Evolutionary conservation across 768 basidiomycete genomes (phyloP), one percentile per base, ranked within the genome.

Genomic region (Russula dissimulans): DNA sequence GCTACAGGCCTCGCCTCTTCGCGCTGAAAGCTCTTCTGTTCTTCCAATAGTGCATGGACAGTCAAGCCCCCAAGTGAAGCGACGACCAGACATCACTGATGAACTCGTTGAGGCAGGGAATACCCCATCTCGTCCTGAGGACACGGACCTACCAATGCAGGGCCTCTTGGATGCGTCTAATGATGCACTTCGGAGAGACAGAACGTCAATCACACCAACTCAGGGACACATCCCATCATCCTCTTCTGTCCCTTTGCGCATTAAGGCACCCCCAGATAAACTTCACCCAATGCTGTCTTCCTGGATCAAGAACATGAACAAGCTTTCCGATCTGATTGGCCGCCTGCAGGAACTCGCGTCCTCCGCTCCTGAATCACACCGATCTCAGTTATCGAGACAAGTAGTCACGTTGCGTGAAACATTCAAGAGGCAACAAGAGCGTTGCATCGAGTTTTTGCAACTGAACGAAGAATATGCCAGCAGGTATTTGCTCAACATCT

Each of bases 1-100:
- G 39, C 34, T 76, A 46, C 69, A 71, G 22, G 63, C 71, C 3
- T 75, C 76, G 8, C 72, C 73, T 31, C 39, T 69, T 3, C 65
- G 70, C 17, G 22, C 63, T 49, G 44, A 62, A 6, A 34, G 32
- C 0, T 29, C 41, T 55, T 38, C 60, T 5, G 22, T 8, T 59
- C 66, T 14, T 39, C 67, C 12, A 59, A 46, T 2, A 26, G 22
- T 26, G 22, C 22, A 26, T 26, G 22, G 22, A 26, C 22, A 26
- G 22, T 26, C 22, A 26, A 26, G 22, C 22, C 22, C 22, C 22
- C 22, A 26, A 26, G 22, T 26, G 22, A 26, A 26, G 22, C 22
- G 22, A 26, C 22, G 22, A 26, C 22, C 22, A 26, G 22, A 26
- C 22, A 26, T 26, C 22, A 26, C 22, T 26, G 22, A 26, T 26